These are phyloP conservation scores for Alternaria gaisen DNA, from an alignment of 2,329 filamentous ascomycete genomes.

Conservation along the genomic window DNA sequence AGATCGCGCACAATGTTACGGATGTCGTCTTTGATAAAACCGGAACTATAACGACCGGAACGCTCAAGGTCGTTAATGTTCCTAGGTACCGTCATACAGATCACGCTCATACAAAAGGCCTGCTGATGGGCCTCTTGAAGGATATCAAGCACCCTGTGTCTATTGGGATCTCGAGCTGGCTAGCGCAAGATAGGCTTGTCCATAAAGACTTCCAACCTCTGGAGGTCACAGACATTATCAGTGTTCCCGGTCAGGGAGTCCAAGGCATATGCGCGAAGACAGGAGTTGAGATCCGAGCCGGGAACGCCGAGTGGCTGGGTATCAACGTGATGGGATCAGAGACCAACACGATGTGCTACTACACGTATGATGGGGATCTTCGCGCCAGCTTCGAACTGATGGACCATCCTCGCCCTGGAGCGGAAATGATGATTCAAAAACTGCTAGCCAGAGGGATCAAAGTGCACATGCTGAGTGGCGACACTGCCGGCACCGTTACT, in stretches of 20 bases:
- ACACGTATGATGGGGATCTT: constrained; percentile 47
- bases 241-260: constrained; percentile 56
- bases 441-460: constrained; percentile 60
- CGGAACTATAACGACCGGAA: constrained; percentile 73
- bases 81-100: constrained; percentile 26
- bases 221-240: constrained; percentile 39
- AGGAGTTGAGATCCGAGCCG: constrained; percentile 50
- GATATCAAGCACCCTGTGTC: constrained; percentile 64
- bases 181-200: constrained; percentile 14
- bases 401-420: constrained; percentile 59
- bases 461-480: constrained; percentile 66
- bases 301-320: constrained; percentile 60
- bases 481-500: constrained; percentile 60
- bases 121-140: constrained; percentile 54
- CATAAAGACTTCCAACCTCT: constrained; percentile 16
- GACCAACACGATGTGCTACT: constrained; percentile 47
- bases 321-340: constrained; percentile 39
- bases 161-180: constrained; percentile 50
- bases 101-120: constrained; percentile 21
- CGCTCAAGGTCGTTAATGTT: constrained; percentile 51
- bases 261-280: constrained; percentile 46
- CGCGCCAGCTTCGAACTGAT: constrained; percentile 62
- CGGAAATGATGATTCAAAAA: constrained; percentile 60
- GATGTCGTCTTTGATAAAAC: constrained; percentile 85
- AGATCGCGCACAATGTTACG: constrained; percentile 66